Percentiles rank a stretch among this genome's conserved stretches.
phyloP scores from a whole-genome alignment of 805 yeast species.

The Candida oleophila region DNA sequence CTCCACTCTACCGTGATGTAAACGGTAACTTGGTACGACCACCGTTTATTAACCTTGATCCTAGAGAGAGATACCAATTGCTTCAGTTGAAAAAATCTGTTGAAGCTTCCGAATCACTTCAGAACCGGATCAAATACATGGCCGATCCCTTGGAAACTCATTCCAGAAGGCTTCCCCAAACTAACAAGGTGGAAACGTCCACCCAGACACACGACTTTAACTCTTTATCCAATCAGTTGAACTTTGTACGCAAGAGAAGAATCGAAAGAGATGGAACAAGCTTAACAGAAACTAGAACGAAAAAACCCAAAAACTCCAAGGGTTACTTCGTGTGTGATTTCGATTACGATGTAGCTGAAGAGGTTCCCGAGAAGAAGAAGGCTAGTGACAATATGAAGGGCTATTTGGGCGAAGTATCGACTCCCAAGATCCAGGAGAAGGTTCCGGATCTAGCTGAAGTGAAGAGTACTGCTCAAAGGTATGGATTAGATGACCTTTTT shows the following conservation, averaged over 20 bases:
- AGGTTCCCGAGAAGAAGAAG: constrained; percentile 12
- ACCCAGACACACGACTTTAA: constrained; percentile 40
- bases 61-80: constrained; percentile 41
- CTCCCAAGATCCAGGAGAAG: constrained; percentile 27
- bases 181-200: constrained; percentile 36
- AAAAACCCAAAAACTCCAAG: constrained; percentile 17
- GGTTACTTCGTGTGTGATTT: constrained; percentile 38
- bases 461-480: constrained; percentile 1
- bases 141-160: constrained; percentile 39
- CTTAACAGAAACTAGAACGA: constrained; percentile 5
- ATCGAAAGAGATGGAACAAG: constrained; percentile 7
- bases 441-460: background rate
- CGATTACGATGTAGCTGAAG: constrained; percentile 25
- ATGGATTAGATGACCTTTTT: constrained; percentile 3
- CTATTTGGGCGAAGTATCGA: constrained; percentile 31
- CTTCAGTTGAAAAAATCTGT: constrained; percentile 38
- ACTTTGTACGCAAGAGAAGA: constrained; percentile 18
- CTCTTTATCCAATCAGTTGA: constrained; percentile 26
- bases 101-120: constrained; percentile 34
- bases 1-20: constrained; percentile 34
- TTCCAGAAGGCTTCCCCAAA: constrained; percentile 6
- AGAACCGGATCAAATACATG: constrained; percentile 36
- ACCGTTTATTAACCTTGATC: constrained; percentile 44
- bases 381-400: constrained; percentile 24
- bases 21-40: constrained; percentile 42